Evolutionary conservation across 2,329 filamentous ascomycete species (phyloP), one percentile per base, ranked within the genome.

Genomic region (Podosphaera aphanis): DNA sequence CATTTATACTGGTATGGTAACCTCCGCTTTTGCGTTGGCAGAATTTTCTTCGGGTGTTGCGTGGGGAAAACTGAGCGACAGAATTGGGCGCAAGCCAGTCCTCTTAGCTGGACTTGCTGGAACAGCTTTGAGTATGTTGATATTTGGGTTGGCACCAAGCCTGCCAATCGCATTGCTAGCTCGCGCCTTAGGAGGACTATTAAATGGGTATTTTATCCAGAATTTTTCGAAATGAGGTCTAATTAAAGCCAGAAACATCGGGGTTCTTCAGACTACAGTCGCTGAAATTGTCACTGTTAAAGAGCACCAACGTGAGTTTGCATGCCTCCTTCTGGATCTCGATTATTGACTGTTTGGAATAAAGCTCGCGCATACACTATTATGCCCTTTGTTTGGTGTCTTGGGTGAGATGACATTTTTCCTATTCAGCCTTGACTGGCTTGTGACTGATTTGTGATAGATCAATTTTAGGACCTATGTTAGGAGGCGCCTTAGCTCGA

Each of bases 341-440:
- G 3, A 11, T 38, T 38, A 20, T 20, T 31, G 27, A 15, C 20
- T n/a, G 16, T 18, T 43, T 19, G 33, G 2, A 33, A 29, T 45
- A 48, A 49, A 85, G 81, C 86, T 53, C 83, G 83, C 55, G 90
- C 88, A 43, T 98, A 93, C 64, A 84, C 88, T 11, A 86, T 95
- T 54, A 94, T 98, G 85, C 90, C 90, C 5, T 84, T 93, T 60
- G 83, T 95, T 21, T 98, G 90, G 90, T 94, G 86, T 59, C 71
- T 98, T 57, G 90, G 90, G 69, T 83, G 67, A 64, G 68, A 64
- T 44, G 13, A 33, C 13, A 16, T 29, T 23, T 15, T 33, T 6
- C 25, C 18, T 4, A 16, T 39, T 8, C 37, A n/a, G 7, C 11
- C 29, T 4, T 4, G n/a, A 16, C 27, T 41, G 15, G n/a, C n/a